Conservation (phyloP, 345 rosid genomes). For the Ricinus communis region DNA sequence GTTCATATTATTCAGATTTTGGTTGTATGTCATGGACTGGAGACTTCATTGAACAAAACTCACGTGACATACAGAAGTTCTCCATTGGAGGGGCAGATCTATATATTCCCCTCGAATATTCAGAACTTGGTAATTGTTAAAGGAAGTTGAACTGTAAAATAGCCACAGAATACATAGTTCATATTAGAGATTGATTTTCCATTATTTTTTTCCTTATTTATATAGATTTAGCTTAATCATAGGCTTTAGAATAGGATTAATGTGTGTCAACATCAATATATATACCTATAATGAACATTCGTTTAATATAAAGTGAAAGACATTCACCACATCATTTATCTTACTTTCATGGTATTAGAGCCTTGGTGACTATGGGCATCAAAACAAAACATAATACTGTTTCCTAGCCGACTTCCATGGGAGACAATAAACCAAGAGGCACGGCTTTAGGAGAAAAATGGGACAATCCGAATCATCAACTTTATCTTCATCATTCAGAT, state of each 20-base stretch:
- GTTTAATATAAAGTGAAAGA: too few species aligned
- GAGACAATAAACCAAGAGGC: not conserved
- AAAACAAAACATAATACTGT: not conserved
- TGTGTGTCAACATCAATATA: not conserved
- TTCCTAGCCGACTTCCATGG: not conserved
- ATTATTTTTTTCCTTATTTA: too few species aligned
- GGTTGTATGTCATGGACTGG: conserved; percentile 52
- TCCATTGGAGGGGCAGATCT: conserved; percentile 39
- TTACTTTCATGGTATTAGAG: too few species aligned
- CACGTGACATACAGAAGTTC: conserved; percentile 40
- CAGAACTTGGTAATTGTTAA: conserved; percentile 50
- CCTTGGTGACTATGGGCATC: not conserved
- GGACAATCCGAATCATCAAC: not conserved
- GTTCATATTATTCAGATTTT: conserved; percentile 37
- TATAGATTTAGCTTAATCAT: too few species aligned
- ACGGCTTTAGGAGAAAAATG: not conserved
- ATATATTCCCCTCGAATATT: conserved; percentile 37
- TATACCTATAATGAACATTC: not conserved
- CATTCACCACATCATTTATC: too few species aligned
- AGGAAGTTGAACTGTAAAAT: too few species aligned
- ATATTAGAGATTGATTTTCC: too few species aligned
- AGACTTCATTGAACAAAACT: conserved; percentile 35
- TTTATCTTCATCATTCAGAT: too few species aligned
- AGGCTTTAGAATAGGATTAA: not conserved
- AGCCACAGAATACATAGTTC: too few species aligned